Base-by-base conservation (phyloP, 1,139 yeast genomes). In the Petasospora fabianii region DNA sequence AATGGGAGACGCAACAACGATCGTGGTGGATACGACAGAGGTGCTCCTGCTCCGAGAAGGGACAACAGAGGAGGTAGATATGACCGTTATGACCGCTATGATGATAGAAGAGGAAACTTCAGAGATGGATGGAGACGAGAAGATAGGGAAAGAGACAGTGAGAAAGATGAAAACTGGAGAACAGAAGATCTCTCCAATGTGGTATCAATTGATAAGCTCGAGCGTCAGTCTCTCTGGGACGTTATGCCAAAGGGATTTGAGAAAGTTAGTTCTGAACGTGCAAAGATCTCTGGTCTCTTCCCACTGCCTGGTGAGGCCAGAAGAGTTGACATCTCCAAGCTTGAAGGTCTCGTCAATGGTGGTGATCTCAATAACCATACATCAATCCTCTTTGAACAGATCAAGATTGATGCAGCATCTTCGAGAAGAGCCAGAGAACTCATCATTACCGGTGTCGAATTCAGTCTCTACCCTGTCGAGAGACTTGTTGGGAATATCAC, bases 201-300 rank as follows among this genome's bases (percentile, higher is more conserved):
- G 0, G 51, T 60, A 1, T 67, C 81, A 0, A 59, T 77, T 15
- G 67, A 72, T 40, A 60, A 69, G 36, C 53, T 76, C 12, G 51
- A 53, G 35, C 66, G 78, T 29, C 61, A 65, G 7, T 75, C 71
- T 28, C 64, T 71, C 39, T 88, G 96, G 96, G 95, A 88, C 35
- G 66, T 75, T 13, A 71, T 73, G 24, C 90, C 96, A 0, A 65
- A 69, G 34, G 95, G 90, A 0, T 85, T 84, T 58, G 95, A 86
- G 54, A 71, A 74, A 11, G 80, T 85, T 3, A 74, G 86, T 2
- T 84, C 94, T 0, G 87, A 80, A 49, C 70, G 84, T 49, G 95
- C 95, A 5, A 88, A 88, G 54, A 66, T 84, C 16, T 77, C 90
- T 1, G 96, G 96, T 0, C 61, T 84, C 4, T 88, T 86, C 52